A percentile compares a stretch with the other conserved stretches of the same genome.
Conservation (phyloP, 2,329 filamentous ascomycete genomes). For the Colletotrichum tamarilloi region DNA sequence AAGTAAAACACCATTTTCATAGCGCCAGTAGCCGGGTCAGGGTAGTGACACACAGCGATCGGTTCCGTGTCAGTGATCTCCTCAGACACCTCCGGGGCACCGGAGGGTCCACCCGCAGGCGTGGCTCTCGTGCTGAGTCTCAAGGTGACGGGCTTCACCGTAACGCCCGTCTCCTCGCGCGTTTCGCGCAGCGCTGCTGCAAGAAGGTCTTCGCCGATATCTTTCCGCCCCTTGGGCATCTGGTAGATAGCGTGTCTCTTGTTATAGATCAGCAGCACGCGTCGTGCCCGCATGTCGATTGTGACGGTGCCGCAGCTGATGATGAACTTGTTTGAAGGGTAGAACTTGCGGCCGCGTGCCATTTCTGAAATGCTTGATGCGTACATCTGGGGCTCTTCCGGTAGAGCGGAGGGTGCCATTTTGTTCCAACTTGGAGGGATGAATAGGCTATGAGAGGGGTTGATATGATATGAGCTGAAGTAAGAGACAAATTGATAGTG, state of each 20-base stretch:
- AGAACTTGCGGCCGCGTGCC: constrained; percentile 42
- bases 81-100: constrained; percentile 40
- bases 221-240: constrained; percentile 61
- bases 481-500: not conserved
- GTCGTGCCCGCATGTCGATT: constrained; percentile 48
- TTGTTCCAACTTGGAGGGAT: not conserved
- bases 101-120: constrained; percentile 32
- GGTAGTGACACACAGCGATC: constrained; percentile 49
- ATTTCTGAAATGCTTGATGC: constrained; percentile 25
- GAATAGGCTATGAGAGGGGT: not conserved
- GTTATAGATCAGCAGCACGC: constrained; percentile 57
- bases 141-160: constrained; percentile 50
- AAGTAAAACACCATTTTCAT: constrained; percentile 55
- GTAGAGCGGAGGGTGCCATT: constrained; percentile 28
- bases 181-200: constrained; percentile 58
- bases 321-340: constrained; percentile 53
- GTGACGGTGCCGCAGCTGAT: constrained; percentile 61
- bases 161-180: constrained; percentile 59
- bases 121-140: constrained; percentile 57
- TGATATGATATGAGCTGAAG: not conserved
- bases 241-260: constrained; percentile 54
- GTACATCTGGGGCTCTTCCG: constrained; percentile 18
- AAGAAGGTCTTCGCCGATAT: constrained; percentile 56
- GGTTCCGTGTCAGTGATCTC: constrained; percentile 49
- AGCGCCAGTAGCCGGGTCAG: constrained; percentile 47